These are phyloP conservation scores for Eucalyptus paniculata DNA, from an alignment of 345 rosid species.

Conservation along the genomic window DNA sequence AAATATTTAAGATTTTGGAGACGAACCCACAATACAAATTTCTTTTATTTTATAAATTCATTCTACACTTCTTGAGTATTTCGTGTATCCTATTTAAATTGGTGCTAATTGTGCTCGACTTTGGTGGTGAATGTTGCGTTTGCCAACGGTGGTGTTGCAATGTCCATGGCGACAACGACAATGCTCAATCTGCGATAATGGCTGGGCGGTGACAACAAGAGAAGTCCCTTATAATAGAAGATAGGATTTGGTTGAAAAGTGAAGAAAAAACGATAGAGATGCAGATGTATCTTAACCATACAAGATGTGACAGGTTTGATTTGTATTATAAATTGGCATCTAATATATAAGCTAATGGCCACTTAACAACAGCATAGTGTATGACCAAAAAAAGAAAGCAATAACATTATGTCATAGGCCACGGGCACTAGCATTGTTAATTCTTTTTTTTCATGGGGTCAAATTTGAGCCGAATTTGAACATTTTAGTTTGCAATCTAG, in stretches of 20 bases:
- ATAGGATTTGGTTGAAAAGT: neutral
- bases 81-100: accelerated
- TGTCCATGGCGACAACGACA: accelerated
- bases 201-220: accelerated
- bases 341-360: neutral
- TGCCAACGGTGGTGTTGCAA: neutral
- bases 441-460: accelerated
- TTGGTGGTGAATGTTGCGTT: neutral
- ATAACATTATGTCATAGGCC: neutral
- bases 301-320: neutral
- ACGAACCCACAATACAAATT: accelerated
- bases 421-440: neutral
- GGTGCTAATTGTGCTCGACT: neutral
- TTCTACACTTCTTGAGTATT: accelerated
- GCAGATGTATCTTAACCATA: neutral
- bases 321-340: neutral
- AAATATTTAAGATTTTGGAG: neutral
- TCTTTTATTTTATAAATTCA: neutral
- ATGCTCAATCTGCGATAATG: accelerated
- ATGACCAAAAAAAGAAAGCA: too few species aligned
- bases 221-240: accelerated
- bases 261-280: neutral
- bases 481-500: neutral
- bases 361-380: neutral
- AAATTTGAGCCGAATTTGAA: neutral